Evolutionary conservation across 2,329 filamentous ascomycete species (phyloP).

Genomic region (Anthostomella pinea): DNA sequence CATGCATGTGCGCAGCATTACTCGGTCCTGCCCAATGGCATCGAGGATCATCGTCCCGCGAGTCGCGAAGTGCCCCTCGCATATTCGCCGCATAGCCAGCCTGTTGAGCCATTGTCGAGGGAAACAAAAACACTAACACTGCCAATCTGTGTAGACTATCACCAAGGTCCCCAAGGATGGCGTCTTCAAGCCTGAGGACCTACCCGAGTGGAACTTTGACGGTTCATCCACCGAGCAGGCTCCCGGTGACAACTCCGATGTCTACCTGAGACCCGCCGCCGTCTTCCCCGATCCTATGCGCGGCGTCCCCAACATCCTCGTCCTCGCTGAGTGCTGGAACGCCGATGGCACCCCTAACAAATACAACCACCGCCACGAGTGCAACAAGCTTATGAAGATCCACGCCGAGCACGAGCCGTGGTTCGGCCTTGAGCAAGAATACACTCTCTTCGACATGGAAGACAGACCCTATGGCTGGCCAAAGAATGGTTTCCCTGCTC

Average conservation of each 20-base stretch:
- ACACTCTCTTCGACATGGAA: conserved; percentile 83
- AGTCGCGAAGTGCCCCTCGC: too few relatives aligned
- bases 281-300: conserved; percentile 93
- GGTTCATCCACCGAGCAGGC: conserved; percentile 92
- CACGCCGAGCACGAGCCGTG: conserved; percentile 82
- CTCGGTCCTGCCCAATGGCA: too few relatives aligned
- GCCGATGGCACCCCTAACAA: conserved; percentile 94
- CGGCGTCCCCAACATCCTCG: conserved; percentile 84
- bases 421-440: conserved; percentile 98
- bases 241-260: conserved; percentile 91
- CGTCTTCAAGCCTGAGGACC: conserved; percentile 47
- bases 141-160: conserved; percentile 42
- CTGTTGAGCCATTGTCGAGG: background rate
- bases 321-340: conserved; percentile 93
- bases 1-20: conserved; percentile 4
- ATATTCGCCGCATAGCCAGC: too few relatives aligned
- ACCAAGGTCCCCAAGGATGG: conserved; percentile 39
- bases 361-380: conserved; percentile 96
- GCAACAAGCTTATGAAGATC: conserved; percentile 82
- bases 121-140: conserved; percentile 1
- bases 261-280: conserved; percentile 89
- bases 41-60: too few relatives aligned
- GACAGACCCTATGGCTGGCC: conserved; percentile 89
- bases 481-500: conserved; percentile 82
- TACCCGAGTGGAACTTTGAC: conserved; percentile 56